Evolutionary conservation across 2,329 filamentous ascomycete species (phyloP).

Genomic region (Talaromyces funiculosus): DNA sequence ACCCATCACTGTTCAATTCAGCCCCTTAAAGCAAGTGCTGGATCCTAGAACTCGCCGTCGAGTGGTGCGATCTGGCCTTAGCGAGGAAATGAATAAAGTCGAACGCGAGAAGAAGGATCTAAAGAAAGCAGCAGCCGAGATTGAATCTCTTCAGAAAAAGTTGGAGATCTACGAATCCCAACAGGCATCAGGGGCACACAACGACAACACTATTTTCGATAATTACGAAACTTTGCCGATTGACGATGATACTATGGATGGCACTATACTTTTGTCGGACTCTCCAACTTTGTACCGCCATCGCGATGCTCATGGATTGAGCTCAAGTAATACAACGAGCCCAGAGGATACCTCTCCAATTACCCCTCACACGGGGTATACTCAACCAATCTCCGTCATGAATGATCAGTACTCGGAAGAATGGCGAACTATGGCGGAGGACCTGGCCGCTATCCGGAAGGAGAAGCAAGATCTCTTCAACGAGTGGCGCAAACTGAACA

Average conservation of each 20-base stretch:
- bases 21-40: constrained; percentile 40
- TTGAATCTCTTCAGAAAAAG: constrained; percentile 23
- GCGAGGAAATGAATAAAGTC: constrained; percentile 42
- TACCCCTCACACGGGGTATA: constrained; percentile 14
- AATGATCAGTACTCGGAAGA: constrained; percentile 19
- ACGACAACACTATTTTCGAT: constrained; percentile 15
- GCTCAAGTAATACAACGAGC: neutral
- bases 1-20: constrained; percentile 38
- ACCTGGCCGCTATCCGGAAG: constrained; percentile 35
- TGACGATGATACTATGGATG: constrained; percentile 24
- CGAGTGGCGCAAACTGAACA: constrained; percentile 28
- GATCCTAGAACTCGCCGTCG: constrained; percentile 39
- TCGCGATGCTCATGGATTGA: neutral
- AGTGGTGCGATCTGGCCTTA: constrained; percentile 41
- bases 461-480: constrained; percentile 38
- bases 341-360: constrained; percentile 6
- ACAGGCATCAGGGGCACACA: constrained; percentile 19
- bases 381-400: constrained; percentile 17
- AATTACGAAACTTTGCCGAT: constrained; percentile 24
- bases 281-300: constrained; percentile 23
- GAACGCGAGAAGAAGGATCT: constrained; percentile 24
- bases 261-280: constrained; percentile 25
- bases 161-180: constrained; percentile 19
- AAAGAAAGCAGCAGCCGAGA: constrained; percentile 23
- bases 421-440: constrained; percentile 26